Conservation (phyloP, 164 flowering plant species). For the Aristolochia contorta region DNA sequence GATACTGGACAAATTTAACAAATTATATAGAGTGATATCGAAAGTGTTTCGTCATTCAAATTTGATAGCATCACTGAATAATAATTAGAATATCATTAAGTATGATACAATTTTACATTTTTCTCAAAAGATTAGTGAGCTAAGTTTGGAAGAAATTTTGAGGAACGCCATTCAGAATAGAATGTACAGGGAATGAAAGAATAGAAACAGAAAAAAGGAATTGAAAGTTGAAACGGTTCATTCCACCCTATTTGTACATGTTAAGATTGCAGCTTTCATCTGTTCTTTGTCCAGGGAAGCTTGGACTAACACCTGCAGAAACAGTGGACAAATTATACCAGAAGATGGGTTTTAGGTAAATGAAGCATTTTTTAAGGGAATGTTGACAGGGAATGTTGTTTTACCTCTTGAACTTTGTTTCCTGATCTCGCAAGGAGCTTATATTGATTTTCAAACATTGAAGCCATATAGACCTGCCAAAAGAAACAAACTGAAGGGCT, state of each 20-base stretch:
- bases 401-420: slow-evolving; percentile 95
- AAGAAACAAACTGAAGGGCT: neutral
- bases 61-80: no score
- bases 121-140: no score
- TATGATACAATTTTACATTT: no score
- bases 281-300: slow-evolving; percentile 71
- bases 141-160: no score
- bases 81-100: no score
- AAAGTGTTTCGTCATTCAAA: no score
- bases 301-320: slow-evolving; percentile 55
- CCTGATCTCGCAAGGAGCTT: slow-evolving; percentile 91
- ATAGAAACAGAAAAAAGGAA: neutral
- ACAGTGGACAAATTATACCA: neutral
- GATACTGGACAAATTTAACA: no score
- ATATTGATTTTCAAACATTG: slow-evolving; percentile 78
- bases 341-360: no score
- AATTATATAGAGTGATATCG: no score
- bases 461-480: slow-evolving; percentile 89
- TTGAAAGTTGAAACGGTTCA: neutral
- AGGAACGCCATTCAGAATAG: no score
- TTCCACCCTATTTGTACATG: slow-evolving; percentile 8
- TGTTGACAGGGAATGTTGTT: no score
- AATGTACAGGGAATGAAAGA: neutral
- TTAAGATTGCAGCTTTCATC: slow-evolving; percentile 64
- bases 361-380: no score